Percentiles rank a stretch among this genome's conserved stretches.
Evolutionary conservation across 345 rosid genomes (phyloP).

Genomic region (Gossypium thurberi): DNA sequence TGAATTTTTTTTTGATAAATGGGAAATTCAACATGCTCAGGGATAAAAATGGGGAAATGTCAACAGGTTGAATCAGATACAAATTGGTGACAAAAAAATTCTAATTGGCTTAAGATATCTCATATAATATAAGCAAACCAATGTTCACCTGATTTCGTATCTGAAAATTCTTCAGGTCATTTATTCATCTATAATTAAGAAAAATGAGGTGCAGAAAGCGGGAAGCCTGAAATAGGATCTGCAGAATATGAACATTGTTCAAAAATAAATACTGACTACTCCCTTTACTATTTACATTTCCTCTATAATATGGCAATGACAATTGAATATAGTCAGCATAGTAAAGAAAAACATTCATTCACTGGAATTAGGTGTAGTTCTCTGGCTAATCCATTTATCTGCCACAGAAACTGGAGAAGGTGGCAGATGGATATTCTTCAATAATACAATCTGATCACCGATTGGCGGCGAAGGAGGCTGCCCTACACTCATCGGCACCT

Average conservation of each 20-base stretch:
- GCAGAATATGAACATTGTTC: neutral
- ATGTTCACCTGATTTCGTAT: neutral
- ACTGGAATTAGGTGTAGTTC: constrained; percentile 37
- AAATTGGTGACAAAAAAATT: too few relatives aligned
- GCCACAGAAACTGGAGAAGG: constrained; percentile 58
- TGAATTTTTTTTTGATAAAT: too few relatives aligned
- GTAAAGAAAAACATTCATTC: constrained; percentile 11
- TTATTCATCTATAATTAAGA: neutral
- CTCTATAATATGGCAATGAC: neutral
- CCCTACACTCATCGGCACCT: constrained; percentile 5
- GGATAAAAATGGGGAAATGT: too few relatives aligned
- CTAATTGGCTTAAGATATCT: too few relatives aligned
- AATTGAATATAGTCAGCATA: neutral
- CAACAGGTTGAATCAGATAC: too few relatives aligned
- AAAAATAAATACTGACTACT: neutral
- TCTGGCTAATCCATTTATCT: constrained; percentile 39
- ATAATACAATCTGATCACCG: constrained; percentile 27
- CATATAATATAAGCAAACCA: too few relatives aligned
- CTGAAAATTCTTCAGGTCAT: neutral
- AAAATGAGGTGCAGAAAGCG: neutral
- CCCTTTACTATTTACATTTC: constrained; percentile 18
- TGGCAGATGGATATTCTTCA: constrained; percentile 25
- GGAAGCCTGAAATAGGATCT: neutral
- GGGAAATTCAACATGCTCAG: too few relatives aligned
- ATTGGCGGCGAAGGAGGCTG: constrained; percentile 37